Evolutionary conservation across 1,284 basidiomycete species (phyloP).

Genomic region (Phlebopus sp.): DNA sequence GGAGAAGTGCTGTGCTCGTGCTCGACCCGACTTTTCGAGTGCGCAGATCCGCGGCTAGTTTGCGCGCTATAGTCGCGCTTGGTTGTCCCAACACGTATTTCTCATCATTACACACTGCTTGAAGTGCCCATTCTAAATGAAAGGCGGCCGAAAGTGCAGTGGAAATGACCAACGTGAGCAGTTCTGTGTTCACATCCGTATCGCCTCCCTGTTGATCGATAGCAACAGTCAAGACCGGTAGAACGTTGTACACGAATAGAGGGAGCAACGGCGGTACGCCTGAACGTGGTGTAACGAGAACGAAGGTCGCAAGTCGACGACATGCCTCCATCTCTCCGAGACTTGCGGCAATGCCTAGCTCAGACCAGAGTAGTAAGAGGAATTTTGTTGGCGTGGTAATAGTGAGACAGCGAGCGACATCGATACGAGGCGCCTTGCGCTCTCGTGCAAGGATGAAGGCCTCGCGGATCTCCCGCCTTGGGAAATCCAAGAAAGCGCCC

Average conservation of each 20-base stretch:
- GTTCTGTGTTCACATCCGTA: constrained; percentile 54
- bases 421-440: constrained; percentile 59
- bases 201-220: constrained; percentile 56
- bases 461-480: constrained; percentile 50
- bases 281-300: constrained; percentile 56
- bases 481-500: constrained; percentile 41
- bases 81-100: constrained; percentile 54
- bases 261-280: constrained; percentile 63
- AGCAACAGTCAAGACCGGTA: constrained; percentile 54
- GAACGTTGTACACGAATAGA: constrained; percentile 62
- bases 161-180: constrained; percentile 58
- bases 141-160: constrained; percentile 62
- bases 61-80: constrained; percentile 58
- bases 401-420: constrained; percentile 60
- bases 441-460: constrained; percentile 53
- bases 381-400: constrained; percentile 56
- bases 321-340: constrained; percentile 58
- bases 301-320: constrained; percentile 60
- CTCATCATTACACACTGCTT: constrained; percentile 48
- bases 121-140: constrained; percentile 66
- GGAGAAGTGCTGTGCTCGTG: constrained; percentile 52
- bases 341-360: constrained; percentile 48
- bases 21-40: constrained; percentile 44
- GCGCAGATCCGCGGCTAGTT: constrained; percentile 57
- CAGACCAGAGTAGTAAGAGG: constrained; percentile 60